Base-by-base conservation (phyloP, 306 rosid species). In the Fagus sylvatica region DNA sequence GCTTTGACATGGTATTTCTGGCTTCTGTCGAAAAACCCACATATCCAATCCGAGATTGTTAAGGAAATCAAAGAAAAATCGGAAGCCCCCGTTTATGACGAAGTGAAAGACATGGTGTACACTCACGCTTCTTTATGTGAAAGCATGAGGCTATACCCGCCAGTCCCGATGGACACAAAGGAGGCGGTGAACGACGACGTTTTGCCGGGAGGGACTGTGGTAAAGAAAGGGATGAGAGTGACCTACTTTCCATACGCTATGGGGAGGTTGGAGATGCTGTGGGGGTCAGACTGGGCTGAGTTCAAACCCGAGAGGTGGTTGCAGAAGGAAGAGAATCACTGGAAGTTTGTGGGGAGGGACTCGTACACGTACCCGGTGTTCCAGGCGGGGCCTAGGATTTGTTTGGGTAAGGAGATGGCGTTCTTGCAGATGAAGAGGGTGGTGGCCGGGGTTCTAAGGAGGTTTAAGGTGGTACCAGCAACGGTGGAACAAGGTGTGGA, bases 341-440 rank as follows among this genome's bases (percentile, higher is more conserved):
- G 93, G 96, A 82, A 33, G 19, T 91, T 91, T 7, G 82, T 84
- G 22, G 91, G 72, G 39, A 77, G 83, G 9, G 93, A 91, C 37
- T 34, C 84, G 40, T 91, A 64, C n/a, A 65, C 76, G 2, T 93
- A 89, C 46, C 87, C 97, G 2, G 98, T 91, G 62, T 93, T 93
- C 55, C 95, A 93, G 48, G 98, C 97, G 1, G 98, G 98, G 5
- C 98, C 95, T 0, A 88, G 98, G 81, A 75, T 89, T 0, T 93
- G 98, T 64, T n/a, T 93, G 77, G 98, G 98, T 8, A 89, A 72
- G 80, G 98, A 93, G 49, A 93, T 93, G 98, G 95, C 98, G 4
- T 91, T 91, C 55, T 34, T 93, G 89, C 98, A 93, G 68, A 93
- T 93, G 98, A 93, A 91, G 79, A 85, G 86, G 69, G 73, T 93